phyloP scores from a whole-genome alignment of 208 protist genomes.

The Naegleria fowleri region DNA sequence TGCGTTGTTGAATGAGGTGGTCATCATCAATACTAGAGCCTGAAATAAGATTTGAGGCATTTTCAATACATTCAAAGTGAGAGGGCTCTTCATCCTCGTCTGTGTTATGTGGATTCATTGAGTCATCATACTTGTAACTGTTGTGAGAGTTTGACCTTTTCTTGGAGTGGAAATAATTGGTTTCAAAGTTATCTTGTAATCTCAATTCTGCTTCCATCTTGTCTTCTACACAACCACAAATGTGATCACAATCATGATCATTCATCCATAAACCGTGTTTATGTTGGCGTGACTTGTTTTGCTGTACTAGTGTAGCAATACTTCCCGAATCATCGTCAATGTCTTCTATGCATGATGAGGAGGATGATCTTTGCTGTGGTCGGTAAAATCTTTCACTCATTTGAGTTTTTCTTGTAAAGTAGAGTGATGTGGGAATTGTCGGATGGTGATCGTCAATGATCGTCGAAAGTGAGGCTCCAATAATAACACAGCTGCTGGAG shows the following conservation, averaged over 20 bases:
- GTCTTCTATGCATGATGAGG: neutral
- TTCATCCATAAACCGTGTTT: too few relatives aligned
- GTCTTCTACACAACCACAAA: neutral
- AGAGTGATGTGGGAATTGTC: neutral
- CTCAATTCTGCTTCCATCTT: neutral
- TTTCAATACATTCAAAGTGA: neutral
- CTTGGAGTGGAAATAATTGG: neutral
- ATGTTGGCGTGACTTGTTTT: too few relatives aligned
- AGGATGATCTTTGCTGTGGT: neutral
- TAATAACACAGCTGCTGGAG: neutral
- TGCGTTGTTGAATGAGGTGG: neutral
- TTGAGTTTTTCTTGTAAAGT: neutral
- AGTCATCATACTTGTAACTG: neutral
- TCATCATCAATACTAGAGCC: neutral
- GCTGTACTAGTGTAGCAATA: neutral
- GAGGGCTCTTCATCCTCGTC: neutral
- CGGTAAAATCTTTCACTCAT: neutral
- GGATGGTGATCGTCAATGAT: neutral
- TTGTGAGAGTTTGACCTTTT: too few relatives aligned
- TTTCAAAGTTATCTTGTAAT: neutral
- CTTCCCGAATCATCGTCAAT: neutral
- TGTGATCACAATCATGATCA: neutral
- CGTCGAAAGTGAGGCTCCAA: neutral
- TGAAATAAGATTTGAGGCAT: neutral
- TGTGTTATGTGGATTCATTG: neutral